phyloP scores from a whole-genome alignment of 805 yeast genomes.

The Peterozyma xylosa region DNA sequence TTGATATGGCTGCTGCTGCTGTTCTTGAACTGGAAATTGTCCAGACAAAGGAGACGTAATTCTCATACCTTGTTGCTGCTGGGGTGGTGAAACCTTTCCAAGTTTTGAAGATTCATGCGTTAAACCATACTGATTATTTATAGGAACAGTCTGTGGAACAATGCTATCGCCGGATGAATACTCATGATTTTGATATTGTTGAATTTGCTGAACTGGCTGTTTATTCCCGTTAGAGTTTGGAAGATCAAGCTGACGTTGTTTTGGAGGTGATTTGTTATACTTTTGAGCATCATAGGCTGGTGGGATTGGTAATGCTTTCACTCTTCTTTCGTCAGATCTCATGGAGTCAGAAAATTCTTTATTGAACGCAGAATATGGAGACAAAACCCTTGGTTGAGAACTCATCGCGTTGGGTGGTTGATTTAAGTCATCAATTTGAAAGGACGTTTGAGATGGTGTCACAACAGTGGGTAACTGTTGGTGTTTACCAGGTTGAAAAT shows the following conservation, averaged over 20 bases:
- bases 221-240: slow-evolving; percentile 6
- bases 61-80: no score
- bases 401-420: slow-evolving; percentile 17
- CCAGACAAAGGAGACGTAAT: no score
- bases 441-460: not conserved
- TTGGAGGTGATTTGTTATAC: slow-evolving; percentile 14
- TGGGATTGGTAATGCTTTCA: slow-evolving; percentile 10
- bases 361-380: slow-evolving; percentile 28
- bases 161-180: no score
- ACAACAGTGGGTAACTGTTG: not conserved
- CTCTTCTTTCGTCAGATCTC: slow-evolving; percentile 5
- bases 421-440: not conserved
- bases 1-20: slow-evolving; percentile 7
- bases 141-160: no score
- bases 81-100: no score
- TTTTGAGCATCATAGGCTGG: slow-evolving; percentile 10
- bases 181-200: no score
- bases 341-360: slow-evolving; percentile 20
- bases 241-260: slow-evolving; percentile 11
- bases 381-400: slow-evolving; percentile 15
- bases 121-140: no score
- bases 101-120: no score
- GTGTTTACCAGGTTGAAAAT: not conserved
- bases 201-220: no score
- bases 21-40: slow-evolving; percentile 1